A percentile compares a stretch with the other conserved stretches of the same genome.
Evolutionary conservation across 495 filamentous ascomycete species (phyloP).

Genomic region (Hyaloscypha bicolor): DNA sequence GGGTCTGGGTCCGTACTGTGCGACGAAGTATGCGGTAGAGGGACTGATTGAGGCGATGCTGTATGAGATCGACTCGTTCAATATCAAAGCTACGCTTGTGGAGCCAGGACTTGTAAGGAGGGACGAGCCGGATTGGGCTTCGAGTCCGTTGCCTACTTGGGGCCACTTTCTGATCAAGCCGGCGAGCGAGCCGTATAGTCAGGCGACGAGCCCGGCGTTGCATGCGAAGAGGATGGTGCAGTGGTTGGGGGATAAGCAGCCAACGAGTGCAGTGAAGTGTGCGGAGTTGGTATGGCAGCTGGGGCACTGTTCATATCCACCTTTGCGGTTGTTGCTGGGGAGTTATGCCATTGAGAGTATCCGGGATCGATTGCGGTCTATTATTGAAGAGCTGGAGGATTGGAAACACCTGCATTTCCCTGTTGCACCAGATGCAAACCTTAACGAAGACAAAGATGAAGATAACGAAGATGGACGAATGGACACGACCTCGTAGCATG

Average conservation of each 20-base stretch:
- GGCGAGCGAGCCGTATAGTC: conserved; percentile 77
- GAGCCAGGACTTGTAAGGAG: conserved; percentile 86
- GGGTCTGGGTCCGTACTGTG: conserved; percentile 90
- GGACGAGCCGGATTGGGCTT: conserved; percentile 58
- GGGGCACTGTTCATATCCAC: conserved; percentile 89
- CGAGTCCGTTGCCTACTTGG: conserved; percentile 70
- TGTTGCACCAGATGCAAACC: conserved; percentile 38
- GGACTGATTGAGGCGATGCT: conserved; percentile 93
- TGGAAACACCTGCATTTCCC: conserved; percentile 79
- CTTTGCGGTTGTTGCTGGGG: conserved; percentile 80
- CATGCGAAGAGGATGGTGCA: conserved; percentile 94
- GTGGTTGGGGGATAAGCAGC: conserved; percentile 91
- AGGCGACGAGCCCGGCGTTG: conserved; percentile 74
- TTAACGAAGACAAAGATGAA: conserved; percentile 32
- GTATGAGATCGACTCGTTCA: conserved; percentile 90
- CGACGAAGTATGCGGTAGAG: conserved; percentile 95
- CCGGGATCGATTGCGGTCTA: conserved; percentile 80
- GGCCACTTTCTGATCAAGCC: conserved; percentile 92
- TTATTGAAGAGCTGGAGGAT: conserved; percentile 94
- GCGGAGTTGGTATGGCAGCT: conserved; percentile 98
- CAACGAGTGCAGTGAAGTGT: conserved; percentile 87
- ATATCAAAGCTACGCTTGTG: conserved; percentile 89
- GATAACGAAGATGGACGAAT: conserved; percentile 28
- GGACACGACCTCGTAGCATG: conserved; percentile 17
- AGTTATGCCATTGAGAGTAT: conserved; percentile 96